Percentiles rank a stretch among this genome's conserved stretches.
phyloP scores from a whole-genome alignment of 805 yeast species.

The Citeromyces matritensis region DNA sequence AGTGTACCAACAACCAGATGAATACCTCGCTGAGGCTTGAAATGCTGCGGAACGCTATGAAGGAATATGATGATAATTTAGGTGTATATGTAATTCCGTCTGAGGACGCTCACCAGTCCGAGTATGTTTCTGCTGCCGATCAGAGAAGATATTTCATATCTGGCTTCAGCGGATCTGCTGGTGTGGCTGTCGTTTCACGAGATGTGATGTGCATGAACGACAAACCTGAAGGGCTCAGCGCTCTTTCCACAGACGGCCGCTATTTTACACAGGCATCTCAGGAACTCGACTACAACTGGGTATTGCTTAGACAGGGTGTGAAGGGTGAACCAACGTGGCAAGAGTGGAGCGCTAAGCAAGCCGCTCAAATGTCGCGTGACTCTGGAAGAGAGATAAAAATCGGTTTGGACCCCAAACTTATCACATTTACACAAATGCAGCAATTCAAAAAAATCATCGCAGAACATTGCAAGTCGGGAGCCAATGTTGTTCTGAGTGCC shows the following conservation, averaged over 20 bases:
- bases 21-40: conserved; percentile 47
- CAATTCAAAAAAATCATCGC: conserved; percentile 12
- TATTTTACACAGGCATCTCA: conserved; percentile 43
- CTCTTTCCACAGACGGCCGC: conserved; percentile 45
- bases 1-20: conserved; percentile 19
- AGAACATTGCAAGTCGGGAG: conserved; percentile 10
- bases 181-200: conserved; percentile 68
- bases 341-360: conserved; percentile 38
- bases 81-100: conserved; percentile 53
- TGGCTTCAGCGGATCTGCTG: conserved; percentile 90
- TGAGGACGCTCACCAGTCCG: conserved; percentile 90
- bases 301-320: conserved; percentile 34
- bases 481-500: conserved; percentile 24
- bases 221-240: conserved; percentile 38
- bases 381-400: conserved; percentile 18
- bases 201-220: conserved; percentile 34
- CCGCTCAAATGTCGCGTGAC: conserved; percentile 31
- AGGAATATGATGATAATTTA: conserved; percentile 27
- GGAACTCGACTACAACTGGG: conserved; percentile 49
- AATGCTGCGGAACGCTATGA: conserved; percentile 51
- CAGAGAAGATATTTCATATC: conserved; percentile 72
- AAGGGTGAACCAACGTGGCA: conserved; percentile 39
- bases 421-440: conserved; percentile 20
- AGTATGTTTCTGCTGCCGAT: conserved; percentile 72
- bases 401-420: conserved; percentile 34